Base-by-base conservation (phyloP, 306 rosid genomes). In the Lithocarpus polystachyus region DNA sequence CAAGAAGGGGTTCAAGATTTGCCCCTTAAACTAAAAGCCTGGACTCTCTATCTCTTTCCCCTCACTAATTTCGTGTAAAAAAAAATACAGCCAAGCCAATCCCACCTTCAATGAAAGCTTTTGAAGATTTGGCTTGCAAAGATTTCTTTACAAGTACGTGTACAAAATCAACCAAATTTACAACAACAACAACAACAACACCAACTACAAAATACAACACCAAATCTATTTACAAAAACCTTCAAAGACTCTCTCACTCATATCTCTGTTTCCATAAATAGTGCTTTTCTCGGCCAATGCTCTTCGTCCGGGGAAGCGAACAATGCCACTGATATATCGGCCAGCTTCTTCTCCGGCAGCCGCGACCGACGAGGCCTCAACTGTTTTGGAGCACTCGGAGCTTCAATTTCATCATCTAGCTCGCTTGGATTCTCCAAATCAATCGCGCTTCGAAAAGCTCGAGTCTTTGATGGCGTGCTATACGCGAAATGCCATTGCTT, bases 381-480 rank as follows among this genome's bases (percentile, higher is more conserved):
- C 62, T 77, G 85, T 26, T 37, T 81, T 6, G 90, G 94, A 26
- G 94, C 90, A 19, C 84, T 83, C 37, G 94, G 98, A 68, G 87
- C 80, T 84, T 88, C 89, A 15, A 83, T 79, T 40, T 88, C 92
- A 20, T 86, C 87, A 14, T 8, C 45, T 40, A 65, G 24, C 1
- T 67, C 86, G 60, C 57, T 62, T 26, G 20, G 71, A 22, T 82
- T 80, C 28, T 80, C 87, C 17, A 80, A 23, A 29, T 79, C 88
- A 52, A 88, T 29, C 15, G 84, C 53, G 26, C 31, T 28, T 22
- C 71, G 86, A 61, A 88, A 80, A 52, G 82, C 85, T 15, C 51
- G 78, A 28, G 67, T 69, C 90, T 91, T 94, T 60, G 77, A 80
- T 24, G 98, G 98, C 0, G 98, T 94, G 35, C 82, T 85, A 8